Base-by-base conservation (phyloP, 805 yeast species). In the Pichia occidentalis region DNA sequence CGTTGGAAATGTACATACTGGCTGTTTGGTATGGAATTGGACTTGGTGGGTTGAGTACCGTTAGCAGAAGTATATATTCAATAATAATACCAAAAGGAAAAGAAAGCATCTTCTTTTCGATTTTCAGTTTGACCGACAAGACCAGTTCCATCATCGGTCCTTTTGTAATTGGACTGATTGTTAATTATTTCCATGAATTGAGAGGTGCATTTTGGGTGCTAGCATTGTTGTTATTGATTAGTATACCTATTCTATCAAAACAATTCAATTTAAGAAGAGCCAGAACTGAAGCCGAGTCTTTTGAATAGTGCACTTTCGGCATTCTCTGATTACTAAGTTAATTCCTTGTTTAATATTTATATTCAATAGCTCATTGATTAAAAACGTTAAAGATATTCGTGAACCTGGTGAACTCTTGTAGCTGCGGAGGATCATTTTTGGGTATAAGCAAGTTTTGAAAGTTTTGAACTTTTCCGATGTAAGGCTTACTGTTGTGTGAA, bases 61-160 rank as follows among this genome's bases (percentile, higher is more conserved):
- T 79, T 1, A 73, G 86, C 20, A 66, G 92, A 33, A 77, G 87
- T 1, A 62, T 80, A 4, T 83, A 75, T 54, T 70, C 84, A 23
- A 56, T 80, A 52, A 67, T 83, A 37, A 80, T 83, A 30, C 94
- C 94, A 14, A 67, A 63, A 32, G 92, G 92, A 5, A 76, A 73
- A 48, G 94, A 84, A 52, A 75, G 81, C 3, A 75, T 80, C 6
- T 83, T 82, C 52, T 83, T 84, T 59, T 80, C 90, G 11, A 61
- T 83, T 29, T 84, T 77, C 57, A 73, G 84, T 28, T 76, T 83
- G 27, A 84, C 94, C 1, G 92, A 83, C 56, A 83, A 84, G 52
- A 90, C 92, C 3, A 77, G 85, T 4, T 77, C 85, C 0, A 73
- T 83, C 4, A 46, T 83, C 21, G 92, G 94, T 0, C 92, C 94